Evolutionary conservation across 108 stramenopile species (phyloP).

Genomic region (Chaetoceros muelleri): DNA sequence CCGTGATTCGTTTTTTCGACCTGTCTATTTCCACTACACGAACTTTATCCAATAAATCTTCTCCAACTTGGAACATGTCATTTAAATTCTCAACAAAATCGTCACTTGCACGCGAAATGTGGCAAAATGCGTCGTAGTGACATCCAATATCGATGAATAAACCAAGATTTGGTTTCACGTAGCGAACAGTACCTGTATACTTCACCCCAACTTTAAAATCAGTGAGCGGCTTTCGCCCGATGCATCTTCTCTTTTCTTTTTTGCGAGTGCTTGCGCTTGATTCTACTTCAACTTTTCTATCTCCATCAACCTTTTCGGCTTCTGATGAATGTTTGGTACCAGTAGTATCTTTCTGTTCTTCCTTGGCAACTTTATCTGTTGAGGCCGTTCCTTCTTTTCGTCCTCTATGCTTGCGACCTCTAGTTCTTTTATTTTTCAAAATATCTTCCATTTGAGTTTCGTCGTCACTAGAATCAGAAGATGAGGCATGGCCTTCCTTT

Average conservation of each 20-base stretch:
- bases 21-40: conserved; percentile 69
- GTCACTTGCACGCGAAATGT: conserved; percentile 65
- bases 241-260: conserved; percentile 54
- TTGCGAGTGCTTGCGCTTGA: conserved; percentile 17
- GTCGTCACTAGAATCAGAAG: conserved; percentile 1
- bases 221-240: conserved; percentile 79
- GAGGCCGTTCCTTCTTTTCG: conserved; percentile 5
- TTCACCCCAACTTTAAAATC: conserved; percentile 55
- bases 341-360: background rate
- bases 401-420: conserved; percentile 8
- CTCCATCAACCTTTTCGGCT: background rate
- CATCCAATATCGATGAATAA: conserved; percentile 80
- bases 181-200: conserved; percentile 60
- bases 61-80: conserved; percentile 44
- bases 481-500: background rate
- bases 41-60: conserved; percentile 28
- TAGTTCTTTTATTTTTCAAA: conserved; percentile 13
- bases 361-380: conserved; percentile 1
- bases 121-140: conserved; percentile 82
- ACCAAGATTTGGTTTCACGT: conserved; percentile 69
- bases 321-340: conserved; percentile 3
- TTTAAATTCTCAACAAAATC: conserved; percentile 51
- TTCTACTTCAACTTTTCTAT: background rate
- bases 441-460: conserved; percentile 24
- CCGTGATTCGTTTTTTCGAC: conserved; percentile 61